Evolutionary conservation across 106 monocot species (phyloP).

Genomic region (Posidonia australis): DNA sequence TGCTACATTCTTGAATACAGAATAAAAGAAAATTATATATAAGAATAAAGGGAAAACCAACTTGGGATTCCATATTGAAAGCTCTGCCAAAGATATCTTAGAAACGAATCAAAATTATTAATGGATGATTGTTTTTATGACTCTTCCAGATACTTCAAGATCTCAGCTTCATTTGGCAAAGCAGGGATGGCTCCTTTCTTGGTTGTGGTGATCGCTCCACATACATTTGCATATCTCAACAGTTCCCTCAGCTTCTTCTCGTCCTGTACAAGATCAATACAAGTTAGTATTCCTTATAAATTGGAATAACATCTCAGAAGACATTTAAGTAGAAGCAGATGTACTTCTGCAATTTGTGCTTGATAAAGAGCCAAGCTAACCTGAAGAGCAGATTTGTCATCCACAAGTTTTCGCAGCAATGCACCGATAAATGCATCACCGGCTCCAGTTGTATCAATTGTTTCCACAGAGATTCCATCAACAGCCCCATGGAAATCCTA

Average conservation of each 20-base stretch:
- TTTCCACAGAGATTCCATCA: slow-evolving; percentile 36
- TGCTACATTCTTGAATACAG: no score
- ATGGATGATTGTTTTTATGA: background rate
- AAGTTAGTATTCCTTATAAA: no score
- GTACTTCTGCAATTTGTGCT: background rate
- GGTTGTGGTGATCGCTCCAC: slow-evolving; percentile 81
- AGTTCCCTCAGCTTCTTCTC: slow-evolving; percentile 57
- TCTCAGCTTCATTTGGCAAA: slow-evolving; percentile 52
- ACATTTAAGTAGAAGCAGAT: no score
- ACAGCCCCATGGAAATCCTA: slow-evolving; percentile 81
- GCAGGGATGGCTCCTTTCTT: slow-evolving; percentile 97
- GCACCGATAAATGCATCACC: slow-evolving; percentile 91
- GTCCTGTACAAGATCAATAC: slow-evolving; percentile 31
- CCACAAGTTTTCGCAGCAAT: slow-evolving; percentile 39
- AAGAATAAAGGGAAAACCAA: no score
- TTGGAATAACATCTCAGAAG: no score
- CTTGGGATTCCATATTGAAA: no score
- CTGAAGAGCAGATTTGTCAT: slow-evolving; percentile 58
- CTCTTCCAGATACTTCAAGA: slow-evolving; percentile 20
- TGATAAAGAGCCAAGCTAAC: slow-evolving; percentile 4
- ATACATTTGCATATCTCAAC: slow-evolving; percentile 56
- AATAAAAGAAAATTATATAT: no score
- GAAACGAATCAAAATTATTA: background rate
- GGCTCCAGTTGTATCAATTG: slow-evolving; percentile 86
- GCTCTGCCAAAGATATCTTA: background rate